A percentile compares a stretch with the other conserved stretches of the same genome.
phyloP scores from a whole-genome alignment of 768 basidiomycete genomes.

The Chalciporus pseudorubinellus region DNA sequence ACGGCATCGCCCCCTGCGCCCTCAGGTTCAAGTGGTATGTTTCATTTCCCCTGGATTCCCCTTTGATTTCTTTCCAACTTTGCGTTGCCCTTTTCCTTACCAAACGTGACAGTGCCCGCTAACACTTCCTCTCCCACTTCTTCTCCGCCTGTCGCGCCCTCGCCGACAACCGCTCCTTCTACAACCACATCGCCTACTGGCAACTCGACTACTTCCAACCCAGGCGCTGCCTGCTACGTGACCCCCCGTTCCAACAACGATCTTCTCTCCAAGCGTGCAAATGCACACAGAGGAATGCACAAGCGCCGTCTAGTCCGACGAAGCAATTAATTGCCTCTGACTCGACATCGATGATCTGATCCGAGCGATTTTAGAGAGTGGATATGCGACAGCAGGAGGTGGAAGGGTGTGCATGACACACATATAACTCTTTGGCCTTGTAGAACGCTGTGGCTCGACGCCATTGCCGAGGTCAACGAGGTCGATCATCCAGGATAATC shows the following conservation, averaged over 20 bases:
- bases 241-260: slow-evolving; percentile 12
- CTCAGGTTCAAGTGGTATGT: slow-evolving; percentile 21
- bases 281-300: slow-evolving; percentile 14
- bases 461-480: slow-evolving; percentile 3
- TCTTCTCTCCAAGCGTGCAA: slow-evolving; percentile 15
- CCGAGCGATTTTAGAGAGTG: not conserved
- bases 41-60: not conserved
- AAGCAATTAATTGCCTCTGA: not conserved
- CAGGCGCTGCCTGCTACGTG: slow-evolving; percentile 19
- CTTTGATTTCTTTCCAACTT: not conserved
- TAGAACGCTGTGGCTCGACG: slow-evolving; percentile 16
- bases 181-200: slow-evolving; percentile 4
- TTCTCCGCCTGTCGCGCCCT: not conserved
- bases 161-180: slow-evolving; percentile 7
- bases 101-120: slow-evolving; percentile 22
- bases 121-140: slow-evolving; percentile 15
- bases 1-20: slow-evolving; percentile 14
- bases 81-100: slow-evolving; percentile 15
- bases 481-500: not conserved
- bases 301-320: slow-evolving; percentile 27
- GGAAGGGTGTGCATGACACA: not conserved
- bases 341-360: not conserved
- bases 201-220: not conserved
- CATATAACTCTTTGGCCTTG: not conserved
- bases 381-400: not conserved